Base-by-base conservation (phyloP, 352 stramenopile species). In the Globisporangium paddicum region DNA sequence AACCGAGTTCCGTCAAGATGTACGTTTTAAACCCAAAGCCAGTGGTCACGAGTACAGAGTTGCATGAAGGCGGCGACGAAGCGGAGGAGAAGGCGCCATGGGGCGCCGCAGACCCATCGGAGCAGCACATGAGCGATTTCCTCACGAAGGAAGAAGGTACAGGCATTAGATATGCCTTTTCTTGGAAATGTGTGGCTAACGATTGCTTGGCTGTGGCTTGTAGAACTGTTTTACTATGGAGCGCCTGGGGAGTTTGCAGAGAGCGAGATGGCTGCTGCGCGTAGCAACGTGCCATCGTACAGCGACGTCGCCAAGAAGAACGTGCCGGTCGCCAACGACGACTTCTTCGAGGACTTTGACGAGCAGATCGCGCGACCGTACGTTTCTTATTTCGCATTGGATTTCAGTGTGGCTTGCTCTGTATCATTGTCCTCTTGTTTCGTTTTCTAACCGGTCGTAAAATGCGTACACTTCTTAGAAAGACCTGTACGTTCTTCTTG, bases 401-500 rank as follows among this genome's bases (percentile, higher is more conserved):
- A 42, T 7, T 16, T 40, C 3, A 21, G 3, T 32, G 13, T 3
- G 16, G 18, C 5, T 44, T 44, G 38, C 10, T 6, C 38, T 44
- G 16, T 44, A 18, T 25, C 26, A 21, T 25, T 56, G 19, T 44
- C 21, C n/a, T 3, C 13, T n/a, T 25, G 26, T n/a, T n/a, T n/a
- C n/a, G n/a, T 41, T 56, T 25, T 38, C 37, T 49, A 25, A 53
- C 26, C 2, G 6, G 18, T 26, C 4, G 13, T 56, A 16, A 21
- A 21, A 44, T 44, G 21, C 38, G 3, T 28, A 55, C 41, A 13
- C 7, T 63, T 18, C 58, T 25, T 13, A 93, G 84, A 23, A 89
- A 89, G 69, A 85, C 74, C 30, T 96, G 86, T 55, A 89, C 78
- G 57, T 96, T 89, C 63, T 93, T 87, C 54, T 54, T 93, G 42